These are phyloP conservation scores for Microbotryum intermedium DNA, from an alignment of 1,284 basidiomycete genomes.

Conservation along the genomic window DNA sequence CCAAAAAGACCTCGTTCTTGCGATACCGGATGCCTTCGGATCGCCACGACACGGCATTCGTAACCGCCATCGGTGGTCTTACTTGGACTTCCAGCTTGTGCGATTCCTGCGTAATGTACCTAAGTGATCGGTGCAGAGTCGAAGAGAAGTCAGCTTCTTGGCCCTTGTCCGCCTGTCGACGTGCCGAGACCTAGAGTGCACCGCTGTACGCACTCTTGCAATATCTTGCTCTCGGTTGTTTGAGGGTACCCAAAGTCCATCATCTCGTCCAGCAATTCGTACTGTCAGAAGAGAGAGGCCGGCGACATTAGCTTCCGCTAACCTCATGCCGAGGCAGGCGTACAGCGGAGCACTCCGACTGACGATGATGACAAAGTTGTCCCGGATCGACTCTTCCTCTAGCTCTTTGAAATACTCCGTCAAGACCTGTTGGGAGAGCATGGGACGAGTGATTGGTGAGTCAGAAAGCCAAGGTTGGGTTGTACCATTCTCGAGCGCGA, in stretches of 20 bases:
- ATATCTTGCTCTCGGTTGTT: slow-evolving; percentile 97
- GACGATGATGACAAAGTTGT: slow-evolving; percentile 95
- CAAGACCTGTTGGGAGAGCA: slow-evolving; percentile 60
- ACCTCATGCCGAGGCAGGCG: not conserved
- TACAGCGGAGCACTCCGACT: not conserved
- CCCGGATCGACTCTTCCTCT: slow-evolving; percentile 96
- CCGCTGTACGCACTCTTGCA: slow-evolving; percentile 70
- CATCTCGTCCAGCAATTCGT: slow-evolving; percentile 87
- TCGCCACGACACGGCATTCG: slow-evolving; percentile 97
- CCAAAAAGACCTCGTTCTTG: slow-evolving; percentile 99
- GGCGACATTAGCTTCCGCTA: too few relatives aligned
- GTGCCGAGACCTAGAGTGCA: too few relatives aligned
- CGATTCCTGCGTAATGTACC: slow-evolving; percentile 98
- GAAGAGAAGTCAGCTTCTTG: too few relatives aligned
- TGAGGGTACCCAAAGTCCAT: slow-evolving; percentile 99
- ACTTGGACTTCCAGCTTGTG: slow-evolving; percentile 98
- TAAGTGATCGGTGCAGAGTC: slow-evolving; percentile 35
- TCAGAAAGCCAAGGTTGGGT: not conserved
- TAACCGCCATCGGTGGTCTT: slow-evolving; percentile 91
- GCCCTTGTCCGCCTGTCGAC: too few relatives aligned
- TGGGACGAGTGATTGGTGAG: not conserved
- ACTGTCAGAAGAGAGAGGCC: not conserved
- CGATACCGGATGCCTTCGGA: slow-evolving; percentile 95
- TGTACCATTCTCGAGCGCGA: not conserved
- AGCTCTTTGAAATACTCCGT: slow-evolving; percentile 99